Evolutionary conservation across 208 protist genomes (phyloP), one percentile per base, ranked within the genome.

Genomic region (Leishmania aethiopica): DNA sequence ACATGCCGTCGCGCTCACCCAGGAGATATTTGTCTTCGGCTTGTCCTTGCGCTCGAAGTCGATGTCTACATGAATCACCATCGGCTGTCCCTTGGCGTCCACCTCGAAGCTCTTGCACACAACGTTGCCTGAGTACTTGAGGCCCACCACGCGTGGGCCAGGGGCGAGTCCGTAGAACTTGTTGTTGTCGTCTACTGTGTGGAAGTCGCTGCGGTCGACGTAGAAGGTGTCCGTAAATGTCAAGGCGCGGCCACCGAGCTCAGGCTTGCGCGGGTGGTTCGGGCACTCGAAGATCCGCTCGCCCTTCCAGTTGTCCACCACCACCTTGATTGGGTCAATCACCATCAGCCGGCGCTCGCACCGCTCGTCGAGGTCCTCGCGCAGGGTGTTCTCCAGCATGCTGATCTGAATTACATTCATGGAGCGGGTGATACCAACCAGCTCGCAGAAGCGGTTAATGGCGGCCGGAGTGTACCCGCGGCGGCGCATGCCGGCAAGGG

Each of bases 131-230:
- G 78, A 87, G 88, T 97, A 97, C 88, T 97, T 97, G 74, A 98
- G 88, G 28, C 95, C 95, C 60, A 98, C 95, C 64, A 85, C 80
- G 72, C 95, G 92, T 8, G 93, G 90, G 8, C 94, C 94, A 6
- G 93, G 94, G 2, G 94, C 94, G 53, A 97, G 80, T 42, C 94
- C 94, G 86, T 95, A 97, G 85, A 97, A 98, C 88, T 97, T 96
- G 69, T 71, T 87, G 89, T 94, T 90, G 84, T 95, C 84, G 71
- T 97, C 94, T 73, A 91, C 84, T 69, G 92, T 87, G 75, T 91
- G 90, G 86, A 99, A 99, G 91, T 99, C 99, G 77, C 88, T 93
- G 49, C 91, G 91, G 73, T 99, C 99, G 88, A 99, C 99, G 90
- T 99, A 99, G 82, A 99, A 92, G 19, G 86, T 90, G 42, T 93